A percentile compares a stretch with the other conserved stretches of the same genome.
These are phyloP conservation scores for Psilocybe azurescens DNA, from an alignment of 768 basidiomycete species.

Conservation along the genomic window DNA sequence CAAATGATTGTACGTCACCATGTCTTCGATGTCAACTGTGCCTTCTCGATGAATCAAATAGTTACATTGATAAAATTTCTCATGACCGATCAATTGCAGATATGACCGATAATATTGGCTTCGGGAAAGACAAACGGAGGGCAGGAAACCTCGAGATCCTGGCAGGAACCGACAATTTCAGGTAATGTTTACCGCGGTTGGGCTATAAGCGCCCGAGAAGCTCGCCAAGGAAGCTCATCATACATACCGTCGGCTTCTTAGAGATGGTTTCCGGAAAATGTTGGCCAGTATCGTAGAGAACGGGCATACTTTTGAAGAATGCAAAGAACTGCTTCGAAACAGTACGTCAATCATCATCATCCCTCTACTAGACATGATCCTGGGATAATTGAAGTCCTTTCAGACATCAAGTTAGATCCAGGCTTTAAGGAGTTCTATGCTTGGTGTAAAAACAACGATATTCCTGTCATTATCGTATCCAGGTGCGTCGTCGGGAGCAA, in stretches of 20 bases:
- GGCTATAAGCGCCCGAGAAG: neutral
- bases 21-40: neutral
- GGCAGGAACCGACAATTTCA: constrained; percentile 69
- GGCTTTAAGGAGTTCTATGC: constrained; percentile 89
- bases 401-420: constrained; percentile 81
- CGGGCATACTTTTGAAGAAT: constrained; percentile 85
- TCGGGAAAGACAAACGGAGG: constrained; percentile 75
- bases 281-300: constrained; percentile 76
- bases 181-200: constrained; percentile 42
- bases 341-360: constrained; percentile 45
- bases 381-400: neutral
- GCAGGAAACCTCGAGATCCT: constrained; percentile 78
- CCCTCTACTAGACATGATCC: constrained; percentile 7
- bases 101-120: constrained; percentile 90
- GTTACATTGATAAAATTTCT: neutral
- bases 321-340: constrained; percentile 74
- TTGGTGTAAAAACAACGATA: constrained; percentile 80
- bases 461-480: constrained; percentile 94
- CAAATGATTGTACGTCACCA: constrained; percentile 79
- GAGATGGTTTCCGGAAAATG: constrained; percentile 91
- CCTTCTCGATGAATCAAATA: neutral
- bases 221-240: neutral
- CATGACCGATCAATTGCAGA: constrained; percentile 46
- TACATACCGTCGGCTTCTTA: constrained; percentile 31
- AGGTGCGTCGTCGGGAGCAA: constrained; percentile 51